phyloP scores from a whole-genome alignment of 495 filamentous ascomycete species.

The Aspergillus coremiiformis region DNA sequence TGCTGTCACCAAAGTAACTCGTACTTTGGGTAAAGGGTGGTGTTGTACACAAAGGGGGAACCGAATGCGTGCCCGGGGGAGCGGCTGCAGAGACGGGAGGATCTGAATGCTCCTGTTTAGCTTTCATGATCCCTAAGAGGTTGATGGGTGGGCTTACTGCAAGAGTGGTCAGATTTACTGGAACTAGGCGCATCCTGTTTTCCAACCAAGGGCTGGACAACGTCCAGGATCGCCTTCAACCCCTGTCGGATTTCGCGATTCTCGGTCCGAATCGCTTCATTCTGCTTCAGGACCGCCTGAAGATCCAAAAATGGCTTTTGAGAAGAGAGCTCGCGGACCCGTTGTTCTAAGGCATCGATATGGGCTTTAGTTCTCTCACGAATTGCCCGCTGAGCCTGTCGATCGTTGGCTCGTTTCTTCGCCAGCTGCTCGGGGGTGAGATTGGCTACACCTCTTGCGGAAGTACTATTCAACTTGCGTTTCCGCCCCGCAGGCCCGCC shows the following conservation, averaged over 20 bases:
- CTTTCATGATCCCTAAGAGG: background rate
- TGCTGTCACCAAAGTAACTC: conserved; percentile 9
- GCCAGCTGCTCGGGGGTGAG: conserved; percentile 65
- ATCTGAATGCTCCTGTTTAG: conserved; percentile 2
- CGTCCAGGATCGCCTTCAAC: conserved; percentile 50
- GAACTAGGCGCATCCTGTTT: conserved; percentile 19
- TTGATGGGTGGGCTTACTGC: background rate
- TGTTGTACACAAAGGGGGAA: conserved; percentile 17
- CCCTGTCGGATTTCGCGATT: conserved; percentile 60
- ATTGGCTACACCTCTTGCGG: conserved; percentile 63
- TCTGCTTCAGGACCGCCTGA: conserved; percentile 59
- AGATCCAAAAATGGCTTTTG: conserved; percentile 77
- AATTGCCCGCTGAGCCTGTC: conserved; percentile 82
- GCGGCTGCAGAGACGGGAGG: conserved; percentile 4
- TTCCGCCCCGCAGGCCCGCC: conserved; percentile 32
- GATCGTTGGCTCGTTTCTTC: conserved; percentile 81
- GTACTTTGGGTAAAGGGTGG: conserved; percentile 24
- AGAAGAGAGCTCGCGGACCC: conserved; percentile 61
- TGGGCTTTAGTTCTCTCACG: conserved; percentile 73
- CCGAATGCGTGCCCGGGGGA: conserved; percentile 12
- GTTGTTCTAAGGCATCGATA: conserved; percentile 67
- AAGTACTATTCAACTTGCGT: conserved; percentile 44
- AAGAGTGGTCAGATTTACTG: conserved; percentile 13
- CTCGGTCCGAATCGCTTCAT: conserved; percentile 62
- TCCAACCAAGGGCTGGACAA: conserved; percentile 56